These are phyloP conservation scores for Acacia pycnantha DNA, from an alignment of 331 rosid species.

Conservation along the genomic window DNA sequence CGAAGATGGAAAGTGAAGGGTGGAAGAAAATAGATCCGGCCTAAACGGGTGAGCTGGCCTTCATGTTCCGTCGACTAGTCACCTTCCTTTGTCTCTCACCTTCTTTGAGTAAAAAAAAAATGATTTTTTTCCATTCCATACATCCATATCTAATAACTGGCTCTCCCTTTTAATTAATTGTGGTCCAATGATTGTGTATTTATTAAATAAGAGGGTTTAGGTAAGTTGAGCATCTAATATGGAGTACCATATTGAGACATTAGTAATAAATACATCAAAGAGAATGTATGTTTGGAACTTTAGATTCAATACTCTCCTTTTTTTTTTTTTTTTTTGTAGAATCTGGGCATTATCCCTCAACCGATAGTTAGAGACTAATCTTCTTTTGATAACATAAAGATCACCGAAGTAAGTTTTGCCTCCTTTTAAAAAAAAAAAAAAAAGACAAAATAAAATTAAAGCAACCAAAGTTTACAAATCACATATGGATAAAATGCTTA, in stretches of 20 bases:
- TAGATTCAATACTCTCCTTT: neutral
- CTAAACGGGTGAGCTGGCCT: constrained; percentile 57
- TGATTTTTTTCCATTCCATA: neutral
- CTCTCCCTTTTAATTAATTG: neutral
- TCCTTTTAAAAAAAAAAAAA: too few relatives aligned
- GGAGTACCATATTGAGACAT: neutral
- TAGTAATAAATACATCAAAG: neutral
- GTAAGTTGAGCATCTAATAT: neutral
- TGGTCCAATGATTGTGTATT: neutral
- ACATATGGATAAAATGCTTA: too few relatives aligned
- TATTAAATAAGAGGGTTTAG: neutral
- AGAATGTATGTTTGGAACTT: neutral
- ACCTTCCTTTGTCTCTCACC: neutral
- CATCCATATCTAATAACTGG: neutral
- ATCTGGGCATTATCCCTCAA: too few relatives aligned
- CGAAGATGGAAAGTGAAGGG: constrained; percentile 28
- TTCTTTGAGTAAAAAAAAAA: neutral
- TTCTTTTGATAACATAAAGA: fast-evolving
- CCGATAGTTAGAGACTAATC: too few relatives aligned
- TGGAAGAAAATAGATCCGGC: constrained; percentile 55
- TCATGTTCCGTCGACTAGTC: neutral
- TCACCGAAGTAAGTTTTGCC: too few relatives aligned
- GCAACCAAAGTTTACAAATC: too few relatives aligned
- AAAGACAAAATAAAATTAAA: too few relatives aligned
- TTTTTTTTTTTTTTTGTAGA: too few relatives aligned